These are phyloP conservation scores for Biancaea sappan DNA, from an alignment of 306 rosid genomes.

Conservation along the genomic window DNA sequence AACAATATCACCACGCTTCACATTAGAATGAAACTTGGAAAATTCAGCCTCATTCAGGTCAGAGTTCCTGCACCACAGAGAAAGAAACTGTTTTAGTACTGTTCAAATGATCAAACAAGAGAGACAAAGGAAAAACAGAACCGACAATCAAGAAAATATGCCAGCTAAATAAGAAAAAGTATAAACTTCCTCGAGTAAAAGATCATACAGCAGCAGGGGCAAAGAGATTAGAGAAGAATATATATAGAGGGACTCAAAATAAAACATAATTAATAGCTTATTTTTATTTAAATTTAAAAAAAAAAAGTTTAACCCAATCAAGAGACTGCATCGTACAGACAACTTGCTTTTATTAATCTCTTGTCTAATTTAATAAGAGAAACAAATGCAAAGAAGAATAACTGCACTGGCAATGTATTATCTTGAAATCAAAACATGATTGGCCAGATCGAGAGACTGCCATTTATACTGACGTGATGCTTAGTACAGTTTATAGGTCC, in stretches of 20 bases:
- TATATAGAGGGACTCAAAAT: not conserved
- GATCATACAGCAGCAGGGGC: not conserved
- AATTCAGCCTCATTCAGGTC: slow-evolving; percentile 57
- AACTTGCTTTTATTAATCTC: not conserved
- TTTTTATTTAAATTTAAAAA: not conserved
- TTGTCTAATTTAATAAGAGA: not conserved
- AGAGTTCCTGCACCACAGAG: slow-evolving; percentile 49
- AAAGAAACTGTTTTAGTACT: not conserved
- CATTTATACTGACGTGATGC: not conserved
- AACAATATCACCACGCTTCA: slow-evolving; percentile 73
- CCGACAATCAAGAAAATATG: not conserved
- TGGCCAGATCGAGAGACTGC: not conserved
- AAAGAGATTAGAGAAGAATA: not conserved
- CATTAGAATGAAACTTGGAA: slow-evolving; percentile 59
- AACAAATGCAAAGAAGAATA: not conserved
- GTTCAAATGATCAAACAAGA: not conserved
- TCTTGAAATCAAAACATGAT: not conserved
- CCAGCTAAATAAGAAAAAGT: not conserved
- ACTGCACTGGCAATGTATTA: not conserved
- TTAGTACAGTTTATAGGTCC: not conserved
- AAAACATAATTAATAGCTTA: not conserved
- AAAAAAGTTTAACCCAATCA: not conserved
- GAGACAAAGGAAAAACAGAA: not conserved
- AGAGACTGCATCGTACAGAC: too few species aligned
- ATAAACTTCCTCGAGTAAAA: not conserved